phyloP scores from a whole-genome alignment of 2,329 filamentous ascomycete species.

The Penicillium expansum region DNA sequence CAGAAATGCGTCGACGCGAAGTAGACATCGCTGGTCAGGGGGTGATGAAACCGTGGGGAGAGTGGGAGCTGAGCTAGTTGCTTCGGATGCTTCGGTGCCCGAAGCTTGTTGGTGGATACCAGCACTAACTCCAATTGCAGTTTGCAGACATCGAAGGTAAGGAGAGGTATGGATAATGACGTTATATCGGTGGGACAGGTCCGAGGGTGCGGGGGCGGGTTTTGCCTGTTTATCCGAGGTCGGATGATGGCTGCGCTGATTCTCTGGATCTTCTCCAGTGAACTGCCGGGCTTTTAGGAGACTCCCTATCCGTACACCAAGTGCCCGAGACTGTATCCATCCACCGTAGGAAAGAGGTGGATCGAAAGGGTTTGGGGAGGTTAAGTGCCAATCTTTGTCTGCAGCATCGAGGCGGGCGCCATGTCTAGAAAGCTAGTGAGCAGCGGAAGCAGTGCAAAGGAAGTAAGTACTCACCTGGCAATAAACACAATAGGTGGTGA shows the following conservation, averaged over 20 bases:
- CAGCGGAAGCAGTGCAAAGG: not conserved
- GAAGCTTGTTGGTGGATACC: constrained; percentile 61
- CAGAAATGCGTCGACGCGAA: constrained; percentile 87
- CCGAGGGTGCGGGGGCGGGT: constrained; percentile 12
- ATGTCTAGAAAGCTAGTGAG: constrained; percentile 62
- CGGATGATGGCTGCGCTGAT: constrained; percentile 1
- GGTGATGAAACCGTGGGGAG: not conserved
- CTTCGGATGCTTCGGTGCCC: constrained; percentile 18
- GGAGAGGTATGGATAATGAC: constrained; percentile 91
- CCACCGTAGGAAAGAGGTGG: constrained; percentile 92
- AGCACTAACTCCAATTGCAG: constrained; percentile 80
- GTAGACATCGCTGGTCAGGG: constrained; percentile 28
- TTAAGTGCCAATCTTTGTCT: constrained; percentile 92
- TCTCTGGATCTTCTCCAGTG: constrained; percentile 11
- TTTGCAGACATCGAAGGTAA: constrained; percentile 89
- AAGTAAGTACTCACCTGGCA: constrained; percentile 34
- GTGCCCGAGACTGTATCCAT: constrained; percentile 79
- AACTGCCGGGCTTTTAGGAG: constrained; percentile 56
- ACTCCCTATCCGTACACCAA: constrained; percentile 79
- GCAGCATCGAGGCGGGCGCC: constrained; percentile 91
- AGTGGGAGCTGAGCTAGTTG: constrained; percentile 1
- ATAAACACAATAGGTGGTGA: constrained; percentile 44
- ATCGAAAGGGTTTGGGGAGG: constrained; percentile 91
- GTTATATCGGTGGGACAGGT: constrained; percentile 43
- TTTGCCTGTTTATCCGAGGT: constrained; percentile 10